Evolutionary conservation across 2,329 filamentous ascomycete species (phyloP), one percentile per base, ranked within the genome.

Genomic region (Arthrocladium fulminans): DNA sequence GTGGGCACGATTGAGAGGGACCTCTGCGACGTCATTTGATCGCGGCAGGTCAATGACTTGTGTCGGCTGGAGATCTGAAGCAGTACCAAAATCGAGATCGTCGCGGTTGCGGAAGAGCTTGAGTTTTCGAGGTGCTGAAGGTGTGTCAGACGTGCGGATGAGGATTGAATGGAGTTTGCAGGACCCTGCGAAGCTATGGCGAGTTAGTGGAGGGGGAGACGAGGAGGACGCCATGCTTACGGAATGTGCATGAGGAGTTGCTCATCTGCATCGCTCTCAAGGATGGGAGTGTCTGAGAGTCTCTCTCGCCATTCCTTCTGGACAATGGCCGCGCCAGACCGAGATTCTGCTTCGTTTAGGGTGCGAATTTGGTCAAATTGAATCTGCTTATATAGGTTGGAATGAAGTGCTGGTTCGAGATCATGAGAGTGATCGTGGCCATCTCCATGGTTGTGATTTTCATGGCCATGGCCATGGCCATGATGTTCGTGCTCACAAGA

Each of bases 241-340:
- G 92, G 92, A 30, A 97, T 77, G 54, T 84, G 83, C 75, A 98
- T 87, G 48, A 98, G 71, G n/a, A 98, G 68, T 71, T 98, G 88
- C 71, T 95, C 88, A 64, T 97, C 92, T 0, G 83, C 81, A 63
- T 94, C 86, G 62, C 88, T 95, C 60, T 77, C 79, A 24, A 98
- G 75, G 68, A 94, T 85, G 0, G 88, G 87, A 58, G 80, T 70
- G 2, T 75, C 65, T 13, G 79, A 67, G 51, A 96, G 66, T 48
- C 92, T 75, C 67, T 97, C 83, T 4, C 78, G 77, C 89, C 89
- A 98, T 48, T 88, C 87, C 74, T 98, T 98, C 69, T 88, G 81
- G 29, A 94, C 79, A 24, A 97, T 77, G 1, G 77, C 79, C 57
- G 79, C 77, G 15, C 89, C 92, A 0, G 81, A 77, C 51, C 81